These are phyloP conservation scores for Musa schizocarpa DNA, from an alignment of 176 grass and related monocot species.

Conservation along the genomic window DNA sequence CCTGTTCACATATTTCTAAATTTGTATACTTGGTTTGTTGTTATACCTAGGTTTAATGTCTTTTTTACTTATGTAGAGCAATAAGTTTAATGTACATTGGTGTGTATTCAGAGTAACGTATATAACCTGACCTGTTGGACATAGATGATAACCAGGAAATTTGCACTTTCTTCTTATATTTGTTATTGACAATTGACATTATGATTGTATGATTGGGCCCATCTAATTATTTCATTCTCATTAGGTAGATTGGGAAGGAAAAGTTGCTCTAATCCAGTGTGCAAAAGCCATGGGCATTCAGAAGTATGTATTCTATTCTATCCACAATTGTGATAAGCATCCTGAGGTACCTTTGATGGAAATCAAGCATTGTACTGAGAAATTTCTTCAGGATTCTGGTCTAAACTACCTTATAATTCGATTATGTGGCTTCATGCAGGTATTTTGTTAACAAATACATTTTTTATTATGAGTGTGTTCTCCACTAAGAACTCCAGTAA, in stretches of 20 bases:
- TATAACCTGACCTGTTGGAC: too few species aligned
- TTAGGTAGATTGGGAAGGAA: slow-evolving; percentile 99
- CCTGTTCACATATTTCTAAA: too few species aligned
- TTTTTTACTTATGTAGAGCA: too few species aligned
- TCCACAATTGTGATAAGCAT: slow-evolving; percentile 97
- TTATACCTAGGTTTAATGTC: too few species aligned
- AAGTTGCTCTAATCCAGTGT: slow-evolving; percentile 96
- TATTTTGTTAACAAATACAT: slow-evolving; percentile 15
- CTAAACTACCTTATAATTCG: slow-evolving; percentile 70
- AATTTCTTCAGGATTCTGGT: slow-evolving; percentile 81
- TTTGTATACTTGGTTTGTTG: too few species aligned
- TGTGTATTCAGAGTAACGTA: too few species aligned
- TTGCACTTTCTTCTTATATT: too few species aligned
- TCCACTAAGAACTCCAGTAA: not conserved
- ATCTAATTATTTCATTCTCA: slow-evolving; percentile 28
- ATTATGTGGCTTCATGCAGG: slow-evolving; percentile 97
- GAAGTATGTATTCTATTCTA: slow-evolving; percentile 94
- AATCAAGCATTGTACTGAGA: slow-evolving; percentile 98
- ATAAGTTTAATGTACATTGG: too few species aligned
- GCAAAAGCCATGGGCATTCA: slow-evolving; percentile 99
- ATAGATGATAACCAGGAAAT: too few species aligned
- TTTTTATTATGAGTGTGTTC: not conserved
- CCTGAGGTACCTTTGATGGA: slow-evolving; percentile 98
- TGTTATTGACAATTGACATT: not conserved
- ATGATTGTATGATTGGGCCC: not conserved